Evolutionary conservation across 2,329 filamentous ascomycete species (phyloP).

Genomic region (Neonectria coccinea): DNA sequence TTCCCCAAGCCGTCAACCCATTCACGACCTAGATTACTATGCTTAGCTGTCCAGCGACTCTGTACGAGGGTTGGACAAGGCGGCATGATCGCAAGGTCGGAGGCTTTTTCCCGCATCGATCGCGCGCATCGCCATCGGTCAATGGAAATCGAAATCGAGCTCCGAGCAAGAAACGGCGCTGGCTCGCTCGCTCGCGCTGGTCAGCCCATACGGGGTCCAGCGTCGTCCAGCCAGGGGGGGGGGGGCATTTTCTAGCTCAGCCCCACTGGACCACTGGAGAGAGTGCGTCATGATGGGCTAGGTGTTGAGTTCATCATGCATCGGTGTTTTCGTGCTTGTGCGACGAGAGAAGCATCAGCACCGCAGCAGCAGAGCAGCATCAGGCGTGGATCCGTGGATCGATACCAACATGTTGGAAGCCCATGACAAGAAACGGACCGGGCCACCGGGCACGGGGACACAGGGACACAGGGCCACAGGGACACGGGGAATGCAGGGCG

Average conservation of each 20-base stretch:
- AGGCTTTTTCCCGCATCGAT: conserved; percentile 21
- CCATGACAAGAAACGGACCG: conserved; percentile 13
- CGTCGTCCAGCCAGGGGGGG: conserved; percentile 23
- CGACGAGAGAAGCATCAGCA: not conserved
- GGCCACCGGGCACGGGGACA: not conserved
- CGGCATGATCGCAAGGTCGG: conserved; percentile 1
- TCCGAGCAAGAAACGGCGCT: conserved; percentile 15
- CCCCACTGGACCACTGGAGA: conserved; percentile 11
- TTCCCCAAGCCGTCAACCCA: not conserved
- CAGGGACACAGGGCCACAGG: not conserved
- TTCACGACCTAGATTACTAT: not conserved
- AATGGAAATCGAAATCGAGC: conserved; percentile 11
- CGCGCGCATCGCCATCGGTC: conserved; percentile 16
- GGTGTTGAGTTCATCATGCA: conserved; percentile 20
- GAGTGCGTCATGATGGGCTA: not conserved
- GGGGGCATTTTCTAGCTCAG: conserved; percentile 15
- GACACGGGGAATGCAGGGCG: not conserved
- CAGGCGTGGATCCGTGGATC: conserved; percentile 13
- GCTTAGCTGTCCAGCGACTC: not conserved
- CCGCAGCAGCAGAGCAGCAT: conserved; percentile 4
- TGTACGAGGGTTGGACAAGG: not conserved
- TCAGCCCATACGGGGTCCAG: conserved; percentile 18
- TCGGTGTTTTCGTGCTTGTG: conserved; percentile 8
- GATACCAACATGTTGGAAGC: conserved; percentile 12
- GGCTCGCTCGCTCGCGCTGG: not conserved